Evolutionary conservation across 495 filamentous ascomycete genomes (phyloP).

Genomic region (Lepidopterella palustris): DNA sequence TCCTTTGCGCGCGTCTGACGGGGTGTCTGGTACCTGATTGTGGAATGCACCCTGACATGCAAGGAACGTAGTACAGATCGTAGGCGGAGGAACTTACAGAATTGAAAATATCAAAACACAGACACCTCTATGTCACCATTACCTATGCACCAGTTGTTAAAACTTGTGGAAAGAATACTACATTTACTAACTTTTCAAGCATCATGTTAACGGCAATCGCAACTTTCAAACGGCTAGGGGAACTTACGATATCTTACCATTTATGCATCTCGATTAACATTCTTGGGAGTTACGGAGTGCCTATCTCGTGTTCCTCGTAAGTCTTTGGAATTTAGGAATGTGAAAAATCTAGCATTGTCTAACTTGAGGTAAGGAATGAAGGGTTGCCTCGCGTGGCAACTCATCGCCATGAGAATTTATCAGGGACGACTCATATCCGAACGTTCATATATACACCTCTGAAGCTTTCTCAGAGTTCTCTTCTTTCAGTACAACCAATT

Average conservation of each 20-base stretch:
- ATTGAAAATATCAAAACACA: background rate
- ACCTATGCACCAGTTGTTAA: background rate
- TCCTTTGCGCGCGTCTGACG: conserved; percentile 6
- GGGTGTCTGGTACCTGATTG: conserved; percentile 8
- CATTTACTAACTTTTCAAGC: too few relatives aligned
- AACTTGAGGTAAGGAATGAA: conserved; percentile 23
- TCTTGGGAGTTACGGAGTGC: background rate
- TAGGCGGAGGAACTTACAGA: background rate
- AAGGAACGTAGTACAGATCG: conserved; percentile 19
- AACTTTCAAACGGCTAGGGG: too few relatives aligned
- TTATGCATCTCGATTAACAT: background rate
- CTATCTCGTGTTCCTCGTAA: conserved; percentile 1
- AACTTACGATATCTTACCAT: too few relatives aligned
- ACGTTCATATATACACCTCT: conserved; percentile 11
- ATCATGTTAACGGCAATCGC: too few relatives aligned
- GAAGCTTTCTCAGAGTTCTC: background rate
- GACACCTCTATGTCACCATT: background rate
- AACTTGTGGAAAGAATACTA: background rate
- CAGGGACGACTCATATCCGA: conserved; percentile 6
- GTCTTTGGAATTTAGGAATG: conserved; percentile 12
- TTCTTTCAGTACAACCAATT: background rate
- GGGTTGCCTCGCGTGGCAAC: conserved; percentile 18
- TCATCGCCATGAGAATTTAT: conserved; percentile 12
- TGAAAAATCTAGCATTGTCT: conserved; percentile 17
- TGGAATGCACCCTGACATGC: conserved; percentile 22